Percentiles rank a stretch among this genome's conserved stretches.
Conservation (phyloP, 2,329 filamentous ascomycete species). For the Thielaviopsis musarum region DNA sequence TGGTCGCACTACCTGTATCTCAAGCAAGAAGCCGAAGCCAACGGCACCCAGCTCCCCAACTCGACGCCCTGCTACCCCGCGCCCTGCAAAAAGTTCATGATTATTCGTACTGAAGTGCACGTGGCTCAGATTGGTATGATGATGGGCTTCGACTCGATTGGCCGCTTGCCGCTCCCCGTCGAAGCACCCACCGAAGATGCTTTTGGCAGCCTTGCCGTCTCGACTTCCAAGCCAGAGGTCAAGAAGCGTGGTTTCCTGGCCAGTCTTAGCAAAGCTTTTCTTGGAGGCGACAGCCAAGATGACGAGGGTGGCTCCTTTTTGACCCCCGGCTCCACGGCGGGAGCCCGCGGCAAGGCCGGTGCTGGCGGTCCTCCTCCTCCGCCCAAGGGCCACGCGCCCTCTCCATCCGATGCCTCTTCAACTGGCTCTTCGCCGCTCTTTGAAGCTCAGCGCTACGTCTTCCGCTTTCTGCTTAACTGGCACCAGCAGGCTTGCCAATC, state of each 20-base stretch:
- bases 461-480: slow-evolving; percentile 60
- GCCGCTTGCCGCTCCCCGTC: slow-evolving; percentile 17
- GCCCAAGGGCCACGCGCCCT: slow-evolving; percentile 17
- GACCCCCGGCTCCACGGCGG: slow-evolving; percentile 15
- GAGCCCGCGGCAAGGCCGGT: neutral
- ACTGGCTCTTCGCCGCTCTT: slow-evolving; percentile 37
- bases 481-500: slow-evolving; percentile 21
- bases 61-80: slow-evolving; percentile 76
- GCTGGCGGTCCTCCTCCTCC: slow-evolving; percentile 19
- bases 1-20: slow-evolving; percentile 72
- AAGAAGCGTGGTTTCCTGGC: slow-evolving; percentile 49
- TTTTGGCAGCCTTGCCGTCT: slow-evolving; percentile 14
- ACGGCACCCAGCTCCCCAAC: slow-evolving; percentile 27
- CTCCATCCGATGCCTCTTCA: slow-evolving; percentile 34
- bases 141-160: slow-evolving; percentile 32
- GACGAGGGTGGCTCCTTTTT: slow-evolving; percentile 16
- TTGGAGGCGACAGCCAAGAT: slow-evolving; percentile 8
- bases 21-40: slow-evolving; percentile 44
- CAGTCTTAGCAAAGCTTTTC: slow-evolving; percentile 44
- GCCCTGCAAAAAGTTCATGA: slow-evolving; percentile 71
- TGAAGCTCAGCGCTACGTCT: slow-evolving; percentile 43
- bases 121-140: slow-evolving; percentile 30
- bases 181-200: slow-evolving; percentile 15
- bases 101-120: slow-evolving; percentile 60
- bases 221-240: slow-evolving; percentile 20